Evolutionary conservation across 768 basidiomycete species (phyloP).

Genomic region (Lentinus brumalis): DNA sequence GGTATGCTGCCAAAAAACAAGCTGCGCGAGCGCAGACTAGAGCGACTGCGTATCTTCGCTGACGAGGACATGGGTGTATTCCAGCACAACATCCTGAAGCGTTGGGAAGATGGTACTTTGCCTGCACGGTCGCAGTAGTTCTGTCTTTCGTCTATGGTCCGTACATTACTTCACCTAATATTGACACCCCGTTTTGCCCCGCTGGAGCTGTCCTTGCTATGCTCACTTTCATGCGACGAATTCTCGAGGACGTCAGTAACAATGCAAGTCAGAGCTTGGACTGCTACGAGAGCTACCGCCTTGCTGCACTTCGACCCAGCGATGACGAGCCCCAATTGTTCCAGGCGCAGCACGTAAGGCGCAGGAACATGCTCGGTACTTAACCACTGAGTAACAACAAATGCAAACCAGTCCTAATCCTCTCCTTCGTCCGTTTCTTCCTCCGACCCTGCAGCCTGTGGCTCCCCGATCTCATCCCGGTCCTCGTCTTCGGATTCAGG

Average conservation of each 20-base stretch:
- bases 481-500: background rate
- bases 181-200: background rate
- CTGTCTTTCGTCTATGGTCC: background rate
- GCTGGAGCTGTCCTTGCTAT: too few species aligned
- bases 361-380: too few species aligned
- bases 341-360: too few species aligned
- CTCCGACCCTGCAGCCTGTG: background rate
- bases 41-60: slow-evolving; percentile 86
- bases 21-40: slow-evolving; percentile 84
- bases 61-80: slow-evolving; percentile 77
- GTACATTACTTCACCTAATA: slow-evolving; percentile 8
- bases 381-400: too few species aligned
- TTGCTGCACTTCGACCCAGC: too few species aligned
- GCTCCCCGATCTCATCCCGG: background rate
- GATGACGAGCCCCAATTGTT: too few species aligned
- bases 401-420: background rate
- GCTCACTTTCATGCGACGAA: too few species aligned
- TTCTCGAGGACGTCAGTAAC: too few species aligned
- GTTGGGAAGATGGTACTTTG: slow-evolving; percentile 82
- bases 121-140: slow-evolving; percentile 9
- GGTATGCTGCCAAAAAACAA: slow-evolving; percentile 99
- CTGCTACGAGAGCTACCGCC: too few species aligned
- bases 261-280: too few species aligned
- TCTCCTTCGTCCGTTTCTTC: background rate
- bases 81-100: slow-evolving; percentile 73